These are phyloP conservation scores for Cladosporium sp. DNA, from an alignment of 2,329 filamentous ascomycete genomes.

Conservation along the genomic window DNA sequence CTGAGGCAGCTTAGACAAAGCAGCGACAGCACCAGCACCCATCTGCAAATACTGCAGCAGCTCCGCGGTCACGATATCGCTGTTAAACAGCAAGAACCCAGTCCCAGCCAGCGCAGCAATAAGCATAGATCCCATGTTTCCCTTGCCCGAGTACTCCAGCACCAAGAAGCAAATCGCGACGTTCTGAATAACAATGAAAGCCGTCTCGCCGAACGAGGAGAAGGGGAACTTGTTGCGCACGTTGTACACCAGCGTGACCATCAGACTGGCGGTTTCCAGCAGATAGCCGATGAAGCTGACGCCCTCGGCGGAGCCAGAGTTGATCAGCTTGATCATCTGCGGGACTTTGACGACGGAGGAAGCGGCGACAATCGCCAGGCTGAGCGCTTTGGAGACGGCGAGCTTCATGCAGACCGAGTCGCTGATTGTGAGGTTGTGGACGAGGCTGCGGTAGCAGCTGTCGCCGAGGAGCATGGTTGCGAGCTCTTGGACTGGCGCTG, in stretches of 20 bases:
- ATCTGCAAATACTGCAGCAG: slow-evolving; percentile 76
- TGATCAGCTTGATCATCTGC: slow-evolving; percentile 89
- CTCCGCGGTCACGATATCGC: slow-evolving; percentile 64
- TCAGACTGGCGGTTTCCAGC: slow-evolving; percentile 83
- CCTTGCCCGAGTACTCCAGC: slow-evolving; percentile 74
- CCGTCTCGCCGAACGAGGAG: slow-evolving; percentile 94
- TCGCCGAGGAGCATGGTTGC: slow-evolving; percentile 77
- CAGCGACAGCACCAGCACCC: slow-evolving; percentile 75
- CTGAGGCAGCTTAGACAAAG: slow-evolving; percentile 92
- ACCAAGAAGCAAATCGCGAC: slow-evolving; percentile 85
- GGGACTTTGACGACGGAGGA: slow-evolving; percentile 94
- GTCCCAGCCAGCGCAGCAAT: slow-evolving; percentile 72
- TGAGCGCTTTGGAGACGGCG: slow-evolving; percentile 86
- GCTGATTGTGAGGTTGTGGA: slow-evolving; percentile 80
- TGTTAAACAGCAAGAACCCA: slow-evolving; percentile 68
- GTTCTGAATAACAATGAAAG: slow-evolving; percentile 88
- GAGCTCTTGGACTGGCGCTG: slow-evolving; percentile 70
- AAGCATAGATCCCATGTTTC: slow-evolving; percentile 70
- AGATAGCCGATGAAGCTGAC: slow-evolving; percentile 88
- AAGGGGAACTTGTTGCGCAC: slow-evolving; percentile 89
- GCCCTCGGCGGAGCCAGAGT: slow-evolving; percentile 76
- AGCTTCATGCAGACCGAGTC: slow-evolving; percentile 81
- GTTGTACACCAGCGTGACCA: slow-evolving; percentile 92
- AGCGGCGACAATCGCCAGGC: slow-evolving; percentile 88
- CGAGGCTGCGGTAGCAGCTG: slow-evolving; percentile 80